phyloP scores from a whole-genome alignment of 2,329 filamentous ascomycete species.

The Colletotrichum neosansevieriae region DNA sequence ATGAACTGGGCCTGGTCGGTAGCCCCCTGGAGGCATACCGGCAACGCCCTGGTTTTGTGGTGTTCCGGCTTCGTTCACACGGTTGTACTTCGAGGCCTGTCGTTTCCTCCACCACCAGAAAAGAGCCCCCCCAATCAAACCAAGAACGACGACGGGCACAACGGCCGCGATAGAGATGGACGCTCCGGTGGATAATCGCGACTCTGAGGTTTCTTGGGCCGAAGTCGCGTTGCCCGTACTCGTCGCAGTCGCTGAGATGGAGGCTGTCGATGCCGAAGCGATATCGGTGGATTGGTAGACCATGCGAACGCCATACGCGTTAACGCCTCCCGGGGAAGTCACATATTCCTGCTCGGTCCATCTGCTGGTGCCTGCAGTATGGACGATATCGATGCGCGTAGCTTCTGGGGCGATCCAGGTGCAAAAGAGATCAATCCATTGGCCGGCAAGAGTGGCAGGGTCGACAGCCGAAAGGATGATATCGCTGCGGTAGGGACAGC shows the following conservation, averaged over 20 bases:
- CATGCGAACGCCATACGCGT: slow-evolving; percentile 45
- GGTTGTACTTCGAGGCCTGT: slow-evolving; percentile 15
- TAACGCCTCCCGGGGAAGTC: slow-evolving; percentile 37
- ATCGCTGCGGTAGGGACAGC: slow-evolving; percentile 42
- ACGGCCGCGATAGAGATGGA: slow-evolving; percentile 23
- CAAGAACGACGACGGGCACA: slow-evolving; percentile 20
- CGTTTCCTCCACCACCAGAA: slow-evolving; percentile 37
- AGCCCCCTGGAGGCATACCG: not conserved
- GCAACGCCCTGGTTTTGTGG: not conserved
- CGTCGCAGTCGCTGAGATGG: not conserved
- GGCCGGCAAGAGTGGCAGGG: slow-evolving; percentile 35
- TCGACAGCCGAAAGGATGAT: slow-evolving; percentile 42
- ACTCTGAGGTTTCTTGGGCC: not conserved
- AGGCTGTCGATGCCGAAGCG: not conserved
- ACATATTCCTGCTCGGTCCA: slow-evolving; percentile 36
- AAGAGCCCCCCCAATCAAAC: not conserved
- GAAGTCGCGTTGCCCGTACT: not conserved
- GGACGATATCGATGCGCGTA: slow-evolving; percentile 37
- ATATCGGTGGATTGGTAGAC: slow-evolving; percentile 44
- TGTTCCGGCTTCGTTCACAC: not conserved
- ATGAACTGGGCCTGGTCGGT: not conserved
- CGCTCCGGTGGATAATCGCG: not conserved
- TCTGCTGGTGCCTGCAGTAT: slow-evolving; percentile 34
- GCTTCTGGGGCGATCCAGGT: slow-evolving; percentile 42
- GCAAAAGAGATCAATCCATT: slow-evolving; percentile 42